phyloP scores from a whole-genome alignment of 106 monocot genomes.

The Platanthera guangdongensis region DNA sequence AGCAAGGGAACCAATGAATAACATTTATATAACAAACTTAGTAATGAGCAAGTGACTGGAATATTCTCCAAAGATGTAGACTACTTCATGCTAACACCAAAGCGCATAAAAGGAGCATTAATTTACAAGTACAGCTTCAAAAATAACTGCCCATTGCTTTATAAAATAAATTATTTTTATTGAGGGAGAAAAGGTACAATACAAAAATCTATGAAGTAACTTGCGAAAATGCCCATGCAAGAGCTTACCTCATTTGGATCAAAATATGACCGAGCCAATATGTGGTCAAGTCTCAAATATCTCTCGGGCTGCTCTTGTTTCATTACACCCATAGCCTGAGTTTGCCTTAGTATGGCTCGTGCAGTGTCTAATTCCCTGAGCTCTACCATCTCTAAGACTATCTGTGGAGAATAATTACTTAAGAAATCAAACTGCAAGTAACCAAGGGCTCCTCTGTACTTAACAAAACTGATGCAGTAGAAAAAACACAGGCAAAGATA shows the following conservation, averaged over 20 bases:
- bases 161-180: too few species aligned
- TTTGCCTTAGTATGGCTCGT: conserved; percentile 91
- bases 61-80: too few species aligned
- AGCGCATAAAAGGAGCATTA: too few species aligned
- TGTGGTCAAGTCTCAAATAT: conserved; percentile 90
- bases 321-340: conserved; percentile 98
- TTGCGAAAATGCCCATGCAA: neutral
- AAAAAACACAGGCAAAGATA: neutral
- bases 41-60: too few species aligned
- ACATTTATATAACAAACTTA: too few species aligned
- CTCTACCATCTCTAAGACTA: conserved; percentile 97
- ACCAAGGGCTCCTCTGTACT: neutral
- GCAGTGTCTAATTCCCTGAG: conserved; percentile 93
- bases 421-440: neutral
- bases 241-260: conserved; percentile 81
- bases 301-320: conserved; percentile 98
- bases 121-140: too few species aligned
- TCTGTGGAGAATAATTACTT: conserved; percentile 25
- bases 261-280: conserved; percentile 87
- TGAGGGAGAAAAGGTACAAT: neutral
- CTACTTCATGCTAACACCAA: too few species aligned
- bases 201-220: neutral
- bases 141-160: too few species aligned
- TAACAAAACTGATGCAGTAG: neutral
- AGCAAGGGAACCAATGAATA: too few species aligned